Evolutionary conservation across 768 basidiomycete genomes (phyloP).

Genomic region (Tricholoma bakamatsutake): DNA sequence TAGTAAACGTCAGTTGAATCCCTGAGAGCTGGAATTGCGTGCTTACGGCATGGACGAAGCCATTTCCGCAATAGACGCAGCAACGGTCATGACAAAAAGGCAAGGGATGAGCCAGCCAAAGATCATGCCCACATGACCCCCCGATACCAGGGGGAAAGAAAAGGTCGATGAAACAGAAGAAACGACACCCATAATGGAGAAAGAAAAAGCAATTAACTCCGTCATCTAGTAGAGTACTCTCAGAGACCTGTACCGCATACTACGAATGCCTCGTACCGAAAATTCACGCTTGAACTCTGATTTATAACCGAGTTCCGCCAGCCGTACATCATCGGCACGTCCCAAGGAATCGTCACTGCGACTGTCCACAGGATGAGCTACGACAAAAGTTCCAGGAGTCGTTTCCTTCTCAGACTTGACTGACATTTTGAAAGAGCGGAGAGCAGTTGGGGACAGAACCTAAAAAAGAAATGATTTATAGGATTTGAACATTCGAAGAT

Average conservation of each 20-base stretch:
- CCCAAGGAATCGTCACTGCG: neutral
- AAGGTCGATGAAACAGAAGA: slow-evolving; percentile 64
- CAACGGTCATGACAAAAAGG: slow-evolving; percentile 61
- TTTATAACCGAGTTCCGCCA: slow-evolving; percentile 66
- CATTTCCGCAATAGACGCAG: slow-evolving; percentile 68
- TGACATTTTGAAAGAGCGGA: neutral
- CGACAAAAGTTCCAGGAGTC: no score
- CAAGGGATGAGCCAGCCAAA: slow-evolving; percentile 74
- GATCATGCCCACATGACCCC: slow-evolving; percentile 73
- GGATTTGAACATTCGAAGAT: no score
- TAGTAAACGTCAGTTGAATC: neutral
- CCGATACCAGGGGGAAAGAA: slow-evolving; percentile 57
- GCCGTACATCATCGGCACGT: slow-evolving; percentile 44
- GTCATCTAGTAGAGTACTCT: slow-evolving; percentile 31
- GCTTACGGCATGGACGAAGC: slow-evolving; percentile 74
- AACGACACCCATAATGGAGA: slow-evolving; percentile 70
- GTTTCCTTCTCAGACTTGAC: neutral
- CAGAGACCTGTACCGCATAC: neutral
- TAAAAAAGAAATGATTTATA: neutral
- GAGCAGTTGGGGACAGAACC: neutral
- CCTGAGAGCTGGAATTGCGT: neutral
- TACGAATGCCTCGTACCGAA: slow-evolving; percentile 37
- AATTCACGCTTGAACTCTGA: slow-evolving; percentile 72
- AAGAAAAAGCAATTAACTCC: slow-evolving; percentile 61
- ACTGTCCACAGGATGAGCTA: neutral